Evolutionary conservation across 306 rosid genomes (phyloP).

Genomic region (Vicia villosa): DNA sequence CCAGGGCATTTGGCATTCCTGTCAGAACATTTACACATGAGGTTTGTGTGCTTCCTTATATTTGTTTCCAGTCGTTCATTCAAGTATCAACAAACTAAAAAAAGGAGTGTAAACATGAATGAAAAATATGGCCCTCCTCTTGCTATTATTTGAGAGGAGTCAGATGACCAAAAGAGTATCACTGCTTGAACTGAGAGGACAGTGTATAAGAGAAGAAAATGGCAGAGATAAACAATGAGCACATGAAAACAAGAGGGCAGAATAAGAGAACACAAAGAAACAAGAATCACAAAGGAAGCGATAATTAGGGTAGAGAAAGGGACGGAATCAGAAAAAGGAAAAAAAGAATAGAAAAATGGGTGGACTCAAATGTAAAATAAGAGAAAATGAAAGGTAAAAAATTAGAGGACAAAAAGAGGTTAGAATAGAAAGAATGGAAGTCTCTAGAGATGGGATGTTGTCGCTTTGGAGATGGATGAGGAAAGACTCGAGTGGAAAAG

Average conservation of each 20-base stretch:
- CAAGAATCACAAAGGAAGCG: background rate
- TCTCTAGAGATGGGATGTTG: background rate
- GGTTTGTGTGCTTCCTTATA: conserved; percentile 50
- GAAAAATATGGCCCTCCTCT: background rate
- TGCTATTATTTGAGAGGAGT: conserved; percentile 13
- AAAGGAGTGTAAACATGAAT: background rate
- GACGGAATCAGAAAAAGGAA: background rate
- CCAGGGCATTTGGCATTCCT: conserved; percentile 99
- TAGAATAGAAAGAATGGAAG: background rate
- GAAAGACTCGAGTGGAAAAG: background rate
- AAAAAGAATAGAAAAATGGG: background rate
- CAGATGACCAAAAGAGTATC: background rate
- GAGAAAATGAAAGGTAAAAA: background rate
- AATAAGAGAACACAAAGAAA: no score
- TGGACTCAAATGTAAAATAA: background rate
- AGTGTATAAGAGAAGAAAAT: background rate
- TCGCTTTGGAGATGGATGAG: background rate
- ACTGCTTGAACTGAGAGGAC: background rate
- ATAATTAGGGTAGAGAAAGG: background rate
- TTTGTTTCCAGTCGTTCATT: conserved; percentile 27
- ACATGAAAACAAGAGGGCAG: background rate
- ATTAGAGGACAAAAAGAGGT: background rate
- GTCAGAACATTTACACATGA: conserved; percentile 97
- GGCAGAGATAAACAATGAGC: background rate
- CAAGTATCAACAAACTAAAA: background rate